A percentile compares a stretch with the other conserved stretches of the same genome.
Conservation (phyloP, 441 rosid species). For the Eruca vesicaria region DNA sequence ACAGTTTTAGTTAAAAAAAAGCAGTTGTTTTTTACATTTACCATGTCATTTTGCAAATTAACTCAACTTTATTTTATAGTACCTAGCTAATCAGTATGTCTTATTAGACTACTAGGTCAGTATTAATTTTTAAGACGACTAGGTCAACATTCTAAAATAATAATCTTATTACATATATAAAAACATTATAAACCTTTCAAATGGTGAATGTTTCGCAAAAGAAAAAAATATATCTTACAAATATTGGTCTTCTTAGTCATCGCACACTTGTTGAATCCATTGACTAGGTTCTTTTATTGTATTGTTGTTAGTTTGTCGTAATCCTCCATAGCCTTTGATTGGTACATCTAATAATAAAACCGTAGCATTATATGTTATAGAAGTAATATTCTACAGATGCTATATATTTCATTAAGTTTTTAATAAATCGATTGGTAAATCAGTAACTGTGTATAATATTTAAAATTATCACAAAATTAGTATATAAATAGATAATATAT, state of each 20-base stretch:
- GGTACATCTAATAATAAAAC: no score
- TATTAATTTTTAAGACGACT: neutral
- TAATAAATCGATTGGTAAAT: no score
- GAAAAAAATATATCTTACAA: neutral
- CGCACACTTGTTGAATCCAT: neutral
- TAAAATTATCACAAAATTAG: no score
- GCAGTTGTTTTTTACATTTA: neutral
- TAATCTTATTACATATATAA: neutral
- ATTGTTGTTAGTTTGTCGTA: neutral
- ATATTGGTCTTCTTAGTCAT: neutral
- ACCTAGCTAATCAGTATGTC: neutral
- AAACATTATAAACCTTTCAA: neutral
- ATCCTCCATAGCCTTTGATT: no score
- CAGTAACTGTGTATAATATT: no score
- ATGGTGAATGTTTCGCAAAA: neutral
- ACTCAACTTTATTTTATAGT: neutral
- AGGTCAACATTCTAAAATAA: neutral
- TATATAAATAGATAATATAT: no score
- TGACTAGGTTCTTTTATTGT: neutral
- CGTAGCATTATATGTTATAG: no score
- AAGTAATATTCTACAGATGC: no score
- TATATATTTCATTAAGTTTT: no score
- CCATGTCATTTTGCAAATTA: neutral
- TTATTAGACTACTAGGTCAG: neutral
- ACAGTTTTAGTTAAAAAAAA: no score